phyloP scores from a whole-genome alignment of 192 early-diverging fungal genomes.

The Paraglomus brasilianum region DNA sequence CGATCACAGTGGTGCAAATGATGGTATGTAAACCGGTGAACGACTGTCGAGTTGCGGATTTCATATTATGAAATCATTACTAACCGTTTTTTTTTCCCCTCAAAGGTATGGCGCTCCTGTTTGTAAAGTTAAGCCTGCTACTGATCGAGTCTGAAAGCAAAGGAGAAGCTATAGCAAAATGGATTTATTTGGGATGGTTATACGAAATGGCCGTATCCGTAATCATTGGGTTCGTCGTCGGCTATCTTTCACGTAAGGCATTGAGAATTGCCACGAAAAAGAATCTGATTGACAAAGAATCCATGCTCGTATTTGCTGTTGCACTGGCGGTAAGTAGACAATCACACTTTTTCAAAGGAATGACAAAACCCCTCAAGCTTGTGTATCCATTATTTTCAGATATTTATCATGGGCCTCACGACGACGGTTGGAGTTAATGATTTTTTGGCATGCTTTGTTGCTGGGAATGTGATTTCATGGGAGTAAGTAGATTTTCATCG shows the following conservation, averaged over 20 bases:
- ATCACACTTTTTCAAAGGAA: background rate
- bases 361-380: no score
- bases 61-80: background rate
- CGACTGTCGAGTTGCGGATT: background rate
- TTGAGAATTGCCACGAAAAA: constrained; percentile 65
- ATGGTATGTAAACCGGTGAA: constrained; percentile 46
- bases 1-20: constrained; percentile 70
- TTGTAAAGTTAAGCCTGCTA: constrained; percentile 45
- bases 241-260: constrained; percentile 62
- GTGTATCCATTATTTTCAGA: background rate
- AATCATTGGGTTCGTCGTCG: constrained; percentile 71
- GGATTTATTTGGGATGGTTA: constrained; percentile 71
- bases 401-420: constrained; percentile 68
- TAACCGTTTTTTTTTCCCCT: background rate
- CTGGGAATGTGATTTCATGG: constrained; percentile 82
- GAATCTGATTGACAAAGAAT: constrained; percentile 83
- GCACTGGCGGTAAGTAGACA: constrained; percentile 61
- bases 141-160: constrained; percentile 55
- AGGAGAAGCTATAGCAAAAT: constrained; percentile 72
- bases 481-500: constrained; percentile 49
- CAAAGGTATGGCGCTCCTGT: background rate
- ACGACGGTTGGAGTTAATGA: constrained; percentile 73
- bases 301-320: constrained; percentile 77
- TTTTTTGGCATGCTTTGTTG: constrained; percentile 75
- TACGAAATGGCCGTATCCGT: constrained; percentile 77